Evolutionary conservation across 208 protist genomes (phyloP).

Genomic region (Sergeia podlipaevii): DNA sequence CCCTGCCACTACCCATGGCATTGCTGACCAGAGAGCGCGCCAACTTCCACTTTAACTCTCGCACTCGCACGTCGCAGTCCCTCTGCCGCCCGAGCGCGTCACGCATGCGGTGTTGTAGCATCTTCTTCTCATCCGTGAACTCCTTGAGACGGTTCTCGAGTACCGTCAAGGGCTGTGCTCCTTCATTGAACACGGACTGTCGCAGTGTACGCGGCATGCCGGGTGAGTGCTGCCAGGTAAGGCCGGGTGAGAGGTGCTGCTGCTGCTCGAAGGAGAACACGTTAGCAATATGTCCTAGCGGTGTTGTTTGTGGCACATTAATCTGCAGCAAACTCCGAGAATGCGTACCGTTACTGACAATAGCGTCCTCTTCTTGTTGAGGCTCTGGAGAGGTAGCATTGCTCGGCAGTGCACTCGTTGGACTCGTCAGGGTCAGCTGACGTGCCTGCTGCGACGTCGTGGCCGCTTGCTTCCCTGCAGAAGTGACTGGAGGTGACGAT

Average conservation of each 20-base stretch:
- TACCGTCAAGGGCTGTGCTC: constrained; percentile 30
- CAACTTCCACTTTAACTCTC: constrained; percentile 69
- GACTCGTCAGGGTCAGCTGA: too few relatives aligned
- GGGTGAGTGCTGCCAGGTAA: too few relatives aligned
- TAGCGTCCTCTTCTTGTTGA: too few relatives aligned
- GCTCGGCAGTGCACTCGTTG: too few relatives aligned
- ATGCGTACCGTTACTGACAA: too few relatives aligned
- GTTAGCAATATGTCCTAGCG: too few relatives aligned
- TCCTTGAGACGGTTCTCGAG: constrained; percentile 51
- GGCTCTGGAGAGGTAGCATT: too few relatives aligned
- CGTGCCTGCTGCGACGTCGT: too few relatives aligned
- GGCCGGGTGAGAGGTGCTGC: constrained; percentile 4
- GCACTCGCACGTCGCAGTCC: constrained; percentile 56
- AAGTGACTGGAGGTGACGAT: too few relatives aligned
- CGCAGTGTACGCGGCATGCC: neutral
- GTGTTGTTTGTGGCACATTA: too few relatives aligned
- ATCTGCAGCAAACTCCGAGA: too few relatives aligned
- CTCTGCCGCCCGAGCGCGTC: constrained; percentile 62
- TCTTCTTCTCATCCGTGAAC: constrained; percentile 59
- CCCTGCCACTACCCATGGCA: constrained; percentile 15
- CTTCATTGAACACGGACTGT: constrained; percentile 11
- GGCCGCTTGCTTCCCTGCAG: too few relatives aligned
- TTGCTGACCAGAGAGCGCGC: constrained; percentile 59
- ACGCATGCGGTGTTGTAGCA: constrained; percentile 55
- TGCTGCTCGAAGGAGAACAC: constrained; percentile 1